These are phyloP conservation scores for Pueraria montana DNA, from an alignment of 306 rosid genomes.

Conservation along the genomic window DNA sequence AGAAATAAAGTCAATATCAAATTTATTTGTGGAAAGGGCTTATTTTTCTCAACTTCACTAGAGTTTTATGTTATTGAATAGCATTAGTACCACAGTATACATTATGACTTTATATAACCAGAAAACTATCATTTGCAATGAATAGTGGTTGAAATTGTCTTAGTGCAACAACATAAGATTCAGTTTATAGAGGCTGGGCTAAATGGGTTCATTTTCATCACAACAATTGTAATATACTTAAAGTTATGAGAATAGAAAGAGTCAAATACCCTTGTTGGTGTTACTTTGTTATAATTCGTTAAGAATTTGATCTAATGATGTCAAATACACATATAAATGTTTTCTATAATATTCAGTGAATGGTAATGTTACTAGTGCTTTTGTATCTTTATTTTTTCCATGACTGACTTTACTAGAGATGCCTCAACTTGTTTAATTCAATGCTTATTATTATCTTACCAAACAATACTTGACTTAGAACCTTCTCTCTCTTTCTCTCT, in stretches of 20 bases:
- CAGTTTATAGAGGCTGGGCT: not conserved
- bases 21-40: not conserved
- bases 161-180: not conserved
- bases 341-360: not conserved
- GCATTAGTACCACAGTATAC: not conserved
- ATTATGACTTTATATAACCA: not conserved
- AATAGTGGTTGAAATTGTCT: not conserved
- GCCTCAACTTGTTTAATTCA: not conserved
- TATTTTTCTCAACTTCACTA: not conserved
- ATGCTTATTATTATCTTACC: not conserved
- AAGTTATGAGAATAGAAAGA: conserved; percentile 16
- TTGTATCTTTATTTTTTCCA: conserved; percentile 14
- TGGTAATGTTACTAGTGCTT: not conserved
- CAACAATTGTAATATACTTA: not conserved
- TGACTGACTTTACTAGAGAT: not conserved
- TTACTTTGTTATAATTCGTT: not conserved
- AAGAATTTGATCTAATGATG: conserved; percentile 15
- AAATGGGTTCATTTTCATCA: not conserved
- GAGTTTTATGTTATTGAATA: conserved; percentile 9
- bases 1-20: not conserved
- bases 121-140: not conserved
- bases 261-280: not conserved
- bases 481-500: not conserved
- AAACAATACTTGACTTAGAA: conserved; percentile 18
- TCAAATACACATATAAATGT: conserved; percentile 22